Conservation (phyloP, 345 rosid genomes). For the Euphorbia tirucalli region DNA sequence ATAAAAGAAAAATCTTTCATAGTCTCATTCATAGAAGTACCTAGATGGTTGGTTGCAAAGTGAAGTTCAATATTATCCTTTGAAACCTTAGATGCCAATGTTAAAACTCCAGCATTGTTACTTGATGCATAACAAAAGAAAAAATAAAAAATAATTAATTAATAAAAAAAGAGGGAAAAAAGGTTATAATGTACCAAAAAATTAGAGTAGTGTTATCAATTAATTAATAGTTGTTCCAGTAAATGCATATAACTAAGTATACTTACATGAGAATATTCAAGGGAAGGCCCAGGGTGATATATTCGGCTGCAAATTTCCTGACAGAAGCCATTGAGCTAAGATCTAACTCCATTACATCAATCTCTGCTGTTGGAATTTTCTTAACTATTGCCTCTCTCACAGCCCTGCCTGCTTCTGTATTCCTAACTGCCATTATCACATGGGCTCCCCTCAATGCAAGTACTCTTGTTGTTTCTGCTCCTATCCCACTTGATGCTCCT, state of each 20-base stretch:
- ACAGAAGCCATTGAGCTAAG: slow-evolving; percentile 21
- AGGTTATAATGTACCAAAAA: no score
- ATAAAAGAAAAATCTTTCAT: no score
- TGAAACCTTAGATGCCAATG: slow-evolving; percentile 44
- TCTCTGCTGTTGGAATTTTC: slow-evolving; percentile 14
- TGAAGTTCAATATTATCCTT: slow-evolving; percentile 51
- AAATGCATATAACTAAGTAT: no score
- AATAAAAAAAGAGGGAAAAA: no score
- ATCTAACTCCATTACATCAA: slow-evolving; percentile 29
- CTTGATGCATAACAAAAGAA: slow-evolving; percentile 21
- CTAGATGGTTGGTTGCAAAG: slow-evolving; percentile 58
- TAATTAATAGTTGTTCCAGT: no score
- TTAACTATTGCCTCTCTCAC: slow-evolving; percentile 23
- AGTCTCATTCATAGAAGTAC: slow-evolving; percentile 27
- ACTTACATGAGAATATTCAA: slow-evolving; percentile 29
- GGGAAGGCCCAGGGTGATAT: slow-evolving; percentile 14
- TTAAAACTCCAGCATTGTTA: slow-evolving; percentile 65
- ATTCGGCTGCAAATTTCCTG: slow-evolving; percentile 21
- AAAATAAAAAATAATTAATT: no score
- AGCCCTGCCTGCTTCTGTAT: slow-evolving; percentile 9
- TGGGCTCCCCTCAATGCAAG: slow-evolving; percentile 17
- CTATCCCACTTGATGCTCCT: slow-evolving; percentile 25
- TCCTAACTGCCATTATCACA: slow-evolving; percentile 12
- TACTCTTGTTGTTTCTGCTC: slow-evolving; percentile 19
- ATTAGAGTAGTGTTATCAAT: no score